Conservation (phyloP, 148 eudicot genomes). For the Rhododendron mucronatum region DNA sequence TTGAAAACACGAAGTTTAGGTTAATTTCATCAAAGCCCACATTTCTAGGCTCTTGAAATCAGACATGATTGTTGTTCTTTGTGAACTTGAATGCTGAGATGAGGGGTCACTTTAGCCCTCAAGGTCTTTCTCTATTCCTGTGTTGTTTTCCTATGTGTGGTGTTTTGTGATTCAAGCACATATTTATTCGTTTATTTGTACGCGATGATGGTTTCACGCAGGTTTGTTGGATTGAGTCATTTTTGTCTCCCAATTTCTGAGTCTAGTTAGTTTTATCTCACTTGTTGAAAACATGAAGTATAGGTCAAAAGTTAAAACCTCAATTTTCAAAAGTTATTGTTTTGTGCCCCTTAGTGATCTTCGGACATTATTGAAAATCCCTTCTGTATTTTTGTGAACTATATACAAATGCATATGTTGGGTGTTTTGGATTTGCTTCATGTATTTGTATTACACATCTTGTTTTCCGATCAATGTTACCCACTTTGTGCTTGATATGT, state of each 20-base stretch:
- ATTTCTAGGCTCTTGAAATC: slow-evolving; percentile 69
- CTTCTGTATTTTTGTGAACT: neutral
- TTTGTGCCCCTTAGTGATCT: neutral
- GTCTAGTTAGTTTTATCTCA: neutral
- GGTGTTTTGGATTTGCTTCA: neutral
- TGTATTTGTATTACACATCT: neutral
- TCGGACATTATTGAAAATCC: neutral
- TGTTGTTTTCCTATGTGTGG: too few relatives aligned
- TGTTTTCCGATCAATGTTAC: too few relatives aligned
- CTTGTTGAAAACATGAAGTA: neutral
- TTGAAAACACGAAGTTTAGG: neutral
- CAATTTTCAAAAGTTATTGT: neutral
- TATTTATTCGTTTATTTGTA: neutral
- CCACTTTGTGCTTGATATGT: neutral
- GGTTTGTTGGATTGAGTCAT: neutral
- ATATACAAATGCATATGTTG: neutral
- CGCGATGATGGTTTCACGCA: neutral
- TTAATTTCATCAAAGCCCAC: slow-evolving; percentile 46
- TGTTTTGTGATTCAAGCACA: neutral
- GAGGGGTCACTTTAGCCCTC: slow-evolving; percentile 57
- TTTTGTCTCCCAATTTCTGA: neutral
- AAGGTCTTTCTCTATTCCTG: slow-evolving; percentile 37
- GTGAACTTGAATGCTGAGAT: slow-evolving; percentile 75
- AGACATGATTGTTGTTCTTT: slow-evolving; percentile 76
- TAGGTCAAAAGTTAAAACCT: neutral